Base-by-base conservation (phyloP, 2,329 filamentous ascomycete genomes). In the Hymenoscyphus repandus region DNA sequence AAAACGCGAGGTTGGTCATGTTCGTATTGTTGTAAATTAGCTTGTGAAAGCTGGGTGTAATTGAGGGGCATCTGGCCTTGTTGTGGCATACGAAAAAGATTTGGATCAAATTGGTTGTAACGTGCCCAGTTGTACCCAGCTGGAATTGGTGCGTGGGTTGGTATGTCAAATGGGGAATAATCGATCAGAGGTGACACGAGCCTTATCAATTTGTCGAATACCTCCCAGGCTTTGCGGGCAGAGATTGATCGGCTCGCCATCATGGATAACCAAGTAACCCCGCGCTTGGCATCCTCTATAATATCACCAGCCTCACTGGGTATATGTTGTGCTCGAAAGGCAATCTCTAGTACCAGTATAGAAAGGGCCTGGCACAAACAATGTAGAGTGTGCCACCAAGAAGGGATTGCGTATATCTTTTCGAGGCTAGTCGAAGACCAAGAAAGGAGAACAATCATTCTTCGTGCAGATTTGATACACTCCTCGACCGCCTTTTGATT, bases 161-260 rank as follows among this genome's bases (percentile, higher is more conserved):
- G 58, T 33, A 64, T 41, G 36, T 59, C 58, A 32, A 43, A 54
- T 6, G 55, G 48, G 7, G 48, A 43, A 40, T 47, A 54, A 6
- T 49, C 40, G 13, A 60, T 56, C 22, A 52, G 41, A 2, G 54
- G 57, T 6, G 59, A 55, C 4, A 60, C 59, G 2, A 53, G 42
- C 2, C 59, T 51, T 15, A 64, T 53, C 17, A 63, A 39, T 13
- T 45, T 41, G 38, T 63, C 58, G 32, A 57, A 64, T 5, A 62
- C 60, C 34, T 63, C 58, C 60, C 60, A 62, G 27, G 59, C 59
- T 45, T 63, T 64, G 32, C 60, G 53, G 27, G 62, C 62, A 1
- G 58, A 53, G 3, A 64, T 52, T 6, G 52, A 58, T 38, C 50
- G 45, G 5, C 38, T 52, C 1, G 59, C 49, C 56, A 64, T 55